Evolutionary conservation across 208 protist species (phyloP).

Genomic region (Trypanosoma platydactyli): DNA sequence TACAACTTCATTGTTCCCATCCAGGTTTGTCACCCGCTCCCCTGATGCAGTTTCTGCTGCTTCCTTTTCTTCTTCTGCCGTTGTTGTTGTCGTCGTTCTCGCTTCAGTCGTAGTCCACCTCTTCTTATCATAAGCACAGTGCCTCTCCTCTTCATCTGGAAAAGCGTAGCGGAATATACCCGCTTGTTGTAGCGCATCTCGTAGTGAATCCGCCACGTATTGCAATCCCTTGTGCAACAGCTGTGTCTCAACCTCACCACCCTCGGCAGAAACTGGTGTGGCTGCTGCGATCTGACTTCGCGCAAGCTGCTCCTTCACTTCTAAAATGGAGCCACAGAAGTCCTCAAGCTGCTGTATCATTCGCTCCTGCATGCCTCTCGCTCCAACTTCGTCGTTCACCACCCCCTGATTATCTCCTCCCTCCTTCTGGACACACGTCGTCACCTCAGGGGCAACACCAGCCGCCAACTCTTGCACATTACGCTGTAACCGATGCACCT

Average conservation of each 20-base stretch:
- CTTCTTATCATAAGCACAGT: too few relatives aligned
- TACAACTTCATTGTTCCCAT: background rate
- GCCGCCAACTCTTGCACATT: constrained; percentile 29
- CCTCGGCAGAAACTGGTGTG: background rate
- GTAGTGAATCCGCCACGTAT: constrained; percentile 23
- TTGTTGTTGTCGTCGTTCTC: background rate
- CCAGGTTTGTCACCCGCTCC: background rate
- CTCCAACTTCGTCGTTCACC: constrained; percentile 1
- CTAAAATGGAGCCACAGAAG: constrained; percentile 8
- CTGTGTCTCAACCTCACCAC: constrained; percentile 9
- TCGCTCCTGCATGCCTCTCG: background rate
- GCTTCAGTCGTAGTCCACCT: too few relatives aligned
- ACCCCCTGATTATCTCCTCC: background rate
- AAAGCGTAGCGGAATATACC: constrained; percentile 24
- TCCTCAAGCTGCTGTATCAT: constrained; percentile 14
- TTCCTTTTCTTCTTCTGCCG: background rate
- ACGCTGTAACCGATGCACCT: constrained; percentile 42
- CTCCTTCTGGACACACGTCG: background rate
- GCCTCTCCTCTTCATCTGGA: constrained; percentile 1
- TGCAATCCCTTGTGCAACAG: constrained; percentile 18
- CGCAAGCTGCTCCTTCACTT: constrained; percentile 17
- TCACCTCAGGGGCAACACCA: background rate
- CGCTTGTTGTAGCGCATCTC: constrained; percentile 20
- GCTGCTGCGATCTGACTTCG: constrained; percentile 22
- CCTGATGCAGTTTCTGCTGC: background rate